These are phyloP conservation scores for Tuber aestivum DNA, from an alignment of 495 filamentous ascomycete genomes.

Conservation along the genomic window DNA sequence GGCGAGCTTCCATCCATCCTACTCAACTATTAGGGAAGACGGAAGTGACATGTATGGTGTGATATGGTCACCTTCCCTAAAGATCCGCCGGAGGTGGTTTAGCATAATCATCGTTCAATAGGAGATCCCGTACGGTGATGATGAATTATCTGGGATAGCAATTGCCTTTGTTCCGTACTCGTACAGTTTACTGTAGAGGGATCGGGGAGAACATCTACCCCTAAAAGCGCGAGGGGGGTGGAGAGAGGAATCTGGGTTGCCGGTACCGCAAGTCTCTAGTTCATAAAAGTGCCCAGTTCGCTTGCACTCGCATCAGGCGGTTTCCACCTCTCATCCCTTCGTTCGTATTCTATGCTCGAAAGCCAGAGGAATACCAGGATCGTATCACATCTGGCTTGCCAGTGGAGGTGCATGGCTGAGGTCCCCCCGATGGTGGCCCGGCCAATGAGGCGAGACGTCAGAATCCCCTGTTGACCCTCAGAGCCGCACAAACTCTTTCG, in stretches of 20 bases:
- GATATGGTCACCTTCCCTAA: too few species aligned
- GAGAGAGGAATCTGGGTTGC: too few species aligned
- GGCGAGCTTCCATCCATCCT: neutral
- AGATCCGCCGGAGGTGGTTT: neutral
- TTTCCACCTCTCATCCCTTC: too few species aligned
- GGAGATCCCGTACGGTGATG: neutral
- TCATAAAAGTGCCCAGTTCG: too few species aligned
- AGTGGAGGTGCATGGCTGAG: too few species aligned
- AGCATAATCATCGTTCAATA: neutral
- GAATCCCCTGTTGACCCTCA: neutral
- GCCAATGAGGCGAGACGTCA: too few species aligned
- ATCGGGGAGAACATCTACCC: neutral
- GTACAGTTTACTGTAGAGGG: neutral
- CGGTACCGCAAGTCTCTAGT: too few species aligned
- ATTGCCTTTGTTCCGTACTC: neutral
- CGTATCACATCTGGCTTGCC: too few species aligned
- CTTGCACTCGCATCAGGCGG: too few species aligned
- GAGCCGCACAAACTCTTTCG: neutral
- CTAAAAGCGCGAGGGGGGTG: neutral
- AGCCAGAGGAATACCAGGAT: too few species aligned
- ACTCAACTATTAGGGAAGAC: neutral
- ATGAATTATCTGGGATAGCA: neutral
- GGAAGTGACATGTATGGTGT: neutral
- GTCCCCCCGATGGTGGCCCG: too few species aligned
- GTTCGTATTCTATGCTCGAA: too few species aligned